Conservation (phyloP, 257 asterid species). For the Nicotiana attenuata region DNA sequence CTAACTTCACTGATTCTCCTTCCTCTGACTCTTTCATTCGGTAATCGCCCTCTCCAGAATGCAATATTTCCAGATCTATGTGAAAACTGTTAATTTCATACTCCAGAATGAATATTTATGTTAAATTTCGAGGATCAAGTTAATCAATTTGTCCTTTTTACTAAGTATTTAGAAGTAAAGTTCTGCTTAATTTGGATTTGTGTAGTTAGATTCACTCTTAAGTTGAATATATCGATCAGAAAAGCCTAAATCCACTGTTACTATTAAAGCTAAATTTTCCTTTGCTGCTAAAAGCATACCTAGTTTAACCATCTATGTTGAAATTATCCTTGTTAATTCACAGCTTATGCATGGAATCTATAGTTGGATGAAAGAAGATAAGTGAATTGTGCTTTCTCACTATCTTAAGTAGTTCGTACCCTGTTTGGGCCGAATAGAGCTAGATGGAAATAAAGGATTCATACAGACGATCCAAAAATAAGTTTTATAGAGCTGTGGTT, state of each 20-base stretch:
- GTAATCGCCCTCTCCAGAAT: constrained; percentile 25
- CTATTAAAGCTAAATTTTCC: neutral
- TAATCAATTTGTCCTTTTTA: too few species aligned
- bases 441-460: neutral
- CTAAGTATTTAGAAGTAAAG: neutral
- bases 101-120: too few species aligned
- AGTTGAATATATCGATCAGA: neutral
- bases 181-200: neutral
- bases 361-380: neutral
- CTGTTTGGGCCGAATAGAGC: too few species aligned
- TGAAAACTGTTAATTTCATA: too few species aligned
- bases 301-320: neutral
- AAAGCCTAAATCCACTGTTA: neutral
- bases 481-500: too few species aligned
- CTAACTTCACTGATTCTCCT: constrained; percentile 48
- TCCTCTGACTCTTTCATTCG: constrained; percentile 62
- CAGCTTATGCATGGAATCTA: neutral
- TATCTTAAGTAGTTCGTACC: neutral
- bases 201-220: neutral
- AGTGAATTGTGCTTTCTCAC: neutral
- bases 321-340: neutral
- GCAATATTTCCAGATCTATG: neutral
- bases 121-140: neutral
- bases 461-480: neutral
- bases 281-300: neutral